phyloP scores from a whole-genome alignment of 2,329 filamentous ascomycete species.

The Colletotrichum orchidophilum region DNA sequence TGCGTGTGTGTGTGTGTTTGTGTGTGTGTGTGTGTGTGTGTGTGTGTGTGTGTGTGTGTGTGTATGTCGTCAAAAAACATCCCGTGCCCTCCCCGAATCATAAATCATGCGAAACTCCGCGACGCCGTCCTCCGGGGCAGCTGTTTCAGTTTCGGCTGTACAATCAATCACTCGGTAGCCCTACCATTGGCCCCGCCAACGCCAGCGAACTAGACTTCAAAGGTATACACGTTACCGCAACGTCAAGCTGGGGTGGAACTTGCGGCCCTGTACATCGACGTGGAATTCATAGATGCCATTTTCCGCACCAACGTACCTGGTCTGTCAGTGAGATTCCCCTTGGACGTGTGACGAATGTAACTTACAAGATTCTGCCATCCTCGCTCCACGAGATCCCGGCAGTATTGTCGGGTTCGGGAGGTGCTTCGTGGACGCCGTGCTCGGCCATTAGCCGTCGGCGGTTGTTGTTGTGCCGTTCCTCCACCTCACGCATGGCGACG shows the following conservation, averaged over 20 bases:
- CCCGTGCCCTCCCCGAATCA: neutral
- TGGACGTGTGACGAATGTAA: slow-evolving; percentile 30
- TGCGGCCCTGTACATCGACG: slow-evolving; percentile 71
- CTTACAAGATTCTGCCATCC: slow-evolving; percentile 68
- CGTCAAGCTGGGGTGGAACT: slow-evolving; percentile 64
- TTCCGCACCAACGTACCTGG: slow-evolving; percentile 71
- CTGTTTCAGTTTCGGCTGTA: neutral
- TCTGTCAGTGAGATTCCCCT: slow-evolving; percentile 33
- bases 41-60: neutral
- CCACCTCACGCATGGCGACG: slow-evolving; percentile 42
- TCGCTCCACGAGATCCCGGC: slow-evolving; percentile 71
- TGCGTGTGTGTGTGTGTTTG: neutral
- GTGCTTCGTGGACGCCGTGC: slow-evolving; percentile 53
- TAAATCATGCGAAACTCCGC: slow-evolving; percentile 1
- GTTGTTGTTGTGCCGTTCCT: slow-evolving; percentile 42
- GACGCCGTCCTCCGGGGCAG: slow-evolving; percentile 2
- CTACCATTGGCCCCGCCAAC: slow-evolving; percentile 7
- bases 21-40: neutral
- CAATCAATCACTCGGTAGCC: neutral
- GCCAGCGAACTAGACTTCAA: neutral
- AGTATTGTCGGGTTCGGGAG: slow-evolving; percentile 64
- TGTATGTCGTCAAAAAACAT: neutral
- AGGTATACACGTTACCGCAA: slow-evolving; percentile 53
- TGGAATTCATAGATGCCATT: slow-evolving; percentile 81
- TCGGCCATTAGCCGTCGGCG: slow-evolving; percentile 41